Evolutionary conservation across 495 filamentous ascomycete species (phyloP), one percentile per base, ranked within the genome.

Genomic region (Cryomyces antarcticus): DNA sequence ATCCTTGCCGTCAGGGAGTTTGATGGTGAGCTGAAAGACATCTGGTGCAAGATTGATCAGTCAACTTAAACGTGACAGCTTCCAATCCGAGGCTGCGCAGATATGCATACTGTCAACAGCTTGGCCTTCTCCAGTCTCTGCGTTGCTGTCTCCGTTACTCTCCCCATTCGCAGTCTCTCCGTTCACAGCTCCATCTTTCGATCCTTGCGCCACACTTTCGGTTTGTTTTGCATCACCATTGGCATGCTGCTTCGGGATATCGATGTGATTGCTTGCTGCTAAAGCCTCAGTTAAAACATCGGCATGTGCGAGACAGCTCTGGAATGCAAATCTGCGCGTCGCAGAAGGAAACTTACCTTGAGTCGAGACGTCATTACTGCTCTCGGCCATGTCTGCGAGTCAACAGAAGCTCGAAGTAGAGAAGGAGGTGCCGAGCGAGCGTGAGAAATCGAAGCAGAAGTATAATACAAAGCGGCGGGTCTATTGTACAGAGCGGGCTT

Each of bases 21-120:
- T 73, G 53, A 95, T 72, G 46, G 72, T 79, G 54, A 95, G 71
- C 64, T 77, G 73, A 64, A 84, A 92, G 57, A 94, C 65, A 56
- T 49, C 33, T 36, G 33, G 33, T 13, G 33, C 12, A 10, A 24
- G 1, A 24, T 24, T 24, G 17, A 24, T 24, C 17, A 24, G 17
- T 24, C 17, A 24, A 24, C 17, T 24, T 24, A 24, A 24, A 24
- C 17, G 2, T 24, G 17, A 24, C 17, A 24, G 17, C 17, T 24
- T 24, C 17, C 17, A 24, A 24, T 24, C 17, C 17, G 17, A 24
- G 17, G 17, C 17, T 24, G 17, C 17, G 2, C 2, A 24, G 17
- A 24, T 24, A 24, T 10, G 1, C 33, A 13, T 36, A 36, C 33
- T 36, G 9, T 36, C 33, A 9, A 9, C 33, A 36, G 33, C 33